Evolutionary conservation across 2,329 filamentous ascomycete genomes (phyloP), one percentile per base, ranked within the genome.

Genomic region (Sporothrix brasiliensis): DNA sequence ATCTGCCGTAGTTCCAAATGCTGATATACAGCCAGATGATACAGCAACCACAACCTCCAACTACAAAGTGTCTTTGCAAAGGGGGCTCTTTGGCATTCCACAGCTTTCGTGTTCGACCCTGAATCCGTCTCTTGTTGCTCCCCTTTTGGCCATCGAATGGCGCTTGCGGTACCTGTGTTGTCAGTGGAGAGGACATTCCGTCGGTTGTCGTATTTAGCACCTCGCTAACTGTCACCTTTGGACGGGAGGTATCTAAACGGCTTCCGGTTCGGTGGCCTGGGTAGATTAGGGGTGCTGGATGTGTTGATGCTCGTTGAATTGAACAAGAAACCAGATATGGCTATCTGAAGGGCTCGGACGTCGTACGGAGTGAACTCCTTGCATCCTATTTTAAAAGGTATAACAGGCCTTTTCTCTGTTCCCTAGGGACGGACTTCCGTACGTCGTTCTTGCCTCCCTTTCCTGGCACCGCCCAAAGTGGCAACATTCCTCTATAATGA

Each of bases 101-200:
- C 53, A 30, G 30, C 14, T 24, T 54, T 67, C 69, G 69, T 70
- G 61, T 70, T 54, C 47, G 30, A 27, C 19, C 54, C 44, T 69
- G n/a, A 52, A 56, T 16, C 24, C 27, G 21, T 21, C 27, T 24
- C 49, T 11, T 39, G 21, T 14, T 50, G 5, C 21, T 16, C n/a
- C 13, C 34, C 27, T 34, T 21, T 27, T 24, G 21, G 16, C 58
- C 39, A 27, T 63, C 14, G n/a, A 39, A 63, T 27, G 27, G 39
- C 58, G 58, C 58, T 27, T 39, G 16, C 27, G 58, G 39, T 27
- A 21, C 5, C 58, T 3, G 11, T 10, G 39, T 30, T 30, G 65
- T 52, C 49, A 41, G 27, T 30, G n/a, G 49, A 52, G 49, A 53
- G 24, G 49, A 34, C 63, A 63, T 47, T 4, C 6, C 34, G 1